These are phyloP conservation scores for Daldinia eschscholtzii DNA, from an alignment of 2,329 filamentous ascomycete species.

Conservation along the genomic window DNA sequence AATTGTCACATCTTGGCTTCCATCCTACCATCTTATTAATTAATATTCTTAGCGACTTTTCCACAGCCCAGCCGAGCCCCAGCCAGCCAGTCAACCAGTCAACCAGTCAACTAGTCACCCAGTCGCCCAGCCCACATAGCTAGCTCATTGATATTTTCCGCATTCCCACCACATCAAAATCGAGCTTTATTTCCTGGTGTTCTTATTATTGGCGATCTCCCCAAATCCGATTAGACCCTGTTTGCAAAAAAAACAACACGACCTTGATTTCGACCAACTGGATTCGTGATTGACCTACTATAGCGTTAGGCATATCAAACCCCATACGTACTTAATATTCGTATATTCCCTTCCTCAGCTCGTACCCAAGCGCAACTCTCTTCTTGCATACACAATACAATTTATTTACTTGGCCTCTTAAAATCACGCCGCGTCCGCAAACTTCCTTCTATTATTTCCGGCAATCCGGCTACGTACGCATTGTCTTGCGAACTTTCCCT, in stretches of 20 bases:
- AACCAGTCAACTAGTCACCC: neutral
- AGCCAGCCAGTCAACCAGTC: neutral
- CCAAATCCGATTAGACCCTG: constrained; percentile 21
- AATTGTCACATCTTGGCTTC: constrained; percentile 27
- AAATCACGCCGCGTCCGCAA: neutral
- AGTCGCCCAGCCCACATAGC: neutral
- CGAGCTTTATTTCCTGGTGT: constrained; percentile 26
- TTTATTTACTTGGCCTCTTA: neutral
- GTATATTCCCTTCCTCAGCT: neutral
- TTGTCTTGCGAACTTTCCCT: constrained; percentile 24
- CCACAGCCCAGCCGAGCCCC: constrained; percentile 3
- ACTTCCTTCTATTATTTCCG: constrained; percentile 37
- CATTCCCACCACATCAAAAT: constrained; percentile 35
- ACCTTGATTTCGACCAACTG: neutral
- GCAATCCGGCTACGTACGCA: constrained; percentile 29
- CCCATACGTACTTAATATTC: neutral
- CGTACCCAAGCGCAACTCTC: neutral
- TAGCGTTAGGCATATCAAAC: neutral
- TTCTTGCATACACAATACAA: neutral
- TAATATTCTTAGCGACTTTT: constrained; percentile 23
- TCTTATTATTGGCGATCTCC: constrained; percentile 38
- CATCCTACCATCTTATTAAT: constrained; percentile 26
- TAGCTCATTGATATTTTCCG: constrained; percentile 37
- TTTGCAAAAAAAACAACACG: constrained; percentile 16
- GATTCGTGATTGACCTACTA: neutral